Evolutionary conservation across 345 rosid genomes (phyloP), one percentile per base, ranked within the genome.

Genomic region (Viola odorata): DNA sequence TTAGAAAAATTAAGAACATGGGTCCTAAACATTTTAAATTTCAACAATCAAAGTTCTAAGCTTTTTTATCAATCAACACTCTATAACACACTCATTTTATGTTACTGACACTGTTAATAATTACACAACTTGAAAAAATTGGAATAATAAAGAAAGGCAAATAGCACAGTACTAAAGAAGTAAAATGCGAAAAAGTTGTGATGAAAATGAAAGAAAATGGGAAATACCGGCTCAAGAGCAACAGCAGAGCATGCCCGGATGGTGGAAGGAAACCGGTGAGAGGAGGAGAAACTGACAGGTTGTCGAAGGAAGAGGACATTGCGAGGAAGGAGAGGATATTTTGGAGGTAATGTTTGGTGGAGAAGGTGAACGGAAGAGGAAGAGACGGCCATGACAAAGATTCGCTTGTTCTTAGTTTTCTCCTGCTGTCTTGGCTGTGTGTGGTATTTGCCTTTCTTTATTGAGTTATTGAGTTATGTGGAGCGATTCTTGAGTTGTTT

Each of bases 171-270:
- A 23, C 32, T 23, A 23, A 23, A 23, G 32, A 2, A 7, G 37
- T 6, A 1, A 14, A 45, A 37, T 37, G 6, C 45, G n/a, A 13
- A 3, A 14, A 60, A 23, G 12, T 12, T 5, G 12, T 38, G 45
- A 38, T 45, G 55, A n/a, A 23, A 23, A 23, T 0, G 32, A 23
- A 23, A 23, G 32, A 23, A 2, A 23, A 23, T 23, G 32, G 32
- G 2, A 23, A 42, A 42, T 51, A 82, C 95, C 64, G 78, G 66
- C 73, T 87, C 72, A 12, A 69, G 61, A 74, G 82, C 66, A 42
- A 80, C 67, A 41, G 81, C 73, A 3, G 75, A 78, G 53, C 50
- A 55, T 52, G 76, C 80, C 37, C 73, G 75, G 55, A 74, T 57
- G n/a, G 72, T 5, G 50, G 73, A 66, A 58, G 61, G 70, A 52